Percentiles rank a stretch among this genome's conserved stretches.
phyloP scores from a whole-genome alignment of 2,329 filamentous ascomycete genomes.

The Tympanopsis confertula region DNA sequence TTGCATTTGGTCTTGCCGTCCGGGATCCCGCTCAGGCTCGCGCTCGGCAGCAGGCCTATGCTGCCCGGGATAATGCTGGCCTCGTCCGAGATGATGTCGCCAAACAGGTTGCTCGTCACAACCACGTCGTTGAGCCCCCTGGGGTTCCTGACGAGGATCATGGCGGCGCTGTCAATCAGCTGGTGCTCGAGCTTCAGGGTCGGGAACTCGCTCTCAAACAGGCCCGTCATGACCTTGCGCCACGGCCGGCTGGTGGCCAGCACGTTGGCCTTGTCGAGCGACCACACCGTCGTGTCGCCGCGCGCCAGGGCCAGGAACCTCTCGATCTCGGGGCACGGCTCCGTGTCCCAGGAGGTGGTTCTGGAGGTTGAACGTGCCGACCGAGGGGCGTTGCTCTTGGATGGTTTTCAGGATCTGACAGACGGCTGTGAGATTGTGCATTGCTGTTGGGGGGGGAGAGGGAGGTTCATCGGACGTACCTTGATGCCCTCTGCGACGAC shows the following conservation, averaged over 20 bases:
- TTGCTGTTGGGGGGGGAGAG: not conserved
- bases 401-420: slow-evolving; percentile 72
- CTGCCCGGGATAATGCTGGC: slow-evolving; percentile 90
- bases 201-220: slow-evolving; percentile 81
- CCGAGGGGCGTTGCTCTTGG: slow-evolving; percentile 54
- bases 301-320: slow-evolving; percentile 69
- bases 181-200: slow-evolving; percentile 76
- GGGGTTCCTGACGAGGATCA: slow-evolving; percentile 95
- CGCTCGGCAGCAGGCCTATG: slow-evolving; percentile 77
- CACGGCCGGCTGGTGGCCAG: slow-evolving; percentile 81
- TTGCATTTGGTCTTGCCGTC: slow-evolving; percentile 77
- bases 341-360: slow-evolving; percentile 82
- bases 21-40: slow-evolving; percentile 74
- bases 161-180: slow-evolving; percentile 90
- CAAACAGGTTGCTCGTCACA: slow-evolving; percentile 86
- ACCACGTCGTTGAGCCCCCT: slow-evolving; percentile 78
- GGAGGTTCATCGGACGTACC: slow-evolving; percentile 34
- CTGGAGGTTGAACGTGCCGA: slow-evolving; percentile 75
- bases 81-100: slow-evolving; percentile 93
- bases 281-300: slow-evolving; percentile 69
- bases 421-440: too few species aligned
- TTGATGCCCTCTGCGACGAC: slow-evolving; percentile 78
- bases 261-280: slow-evolving; percentile 92
- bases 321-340: slow-evolving; percentile 75
- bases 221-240: slow-evolving; percentile 74